Evolutionary conservation across 331 rosid species (phyloP).

Genomic region (Stylosanthes scabra): DNA sequence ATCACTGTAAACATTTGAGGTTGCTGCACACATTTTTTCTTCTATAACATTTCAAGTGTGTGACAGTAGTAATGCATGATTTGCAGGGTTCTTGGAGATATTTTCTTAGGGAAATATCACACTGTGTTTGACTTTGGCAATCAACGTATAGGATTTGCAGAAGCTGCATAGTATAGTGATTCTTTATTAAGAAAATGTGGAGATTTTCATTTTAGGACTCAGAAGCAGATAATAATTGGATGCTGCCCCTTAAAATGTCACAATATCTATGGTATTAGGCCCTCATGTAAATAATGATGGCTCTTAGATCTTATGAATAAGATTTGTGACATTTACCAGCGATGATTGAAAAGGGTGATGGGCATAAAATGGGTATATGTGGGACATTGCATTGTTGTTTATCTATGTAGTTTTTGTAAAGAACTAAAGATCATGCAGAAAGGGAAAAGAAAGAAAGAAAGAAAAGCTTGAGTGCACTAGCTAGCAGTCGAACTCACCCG

Average conservation of each 20-base stretch:
- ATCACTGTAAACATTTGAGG: not conserved
- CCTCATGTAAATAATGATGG: constrained; percentile 29
- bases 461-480: constrained; percentile 40
- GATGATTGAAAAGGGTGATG: not conserved
- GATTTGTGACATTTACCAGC: constrained; percentile 12
- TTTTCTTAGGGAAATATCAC: constrained; percentile 77
- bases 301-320: constrained; percentile 26
- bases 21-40: not conserved
- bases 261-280: not conserved
- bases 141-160: constrained; percentile 74
- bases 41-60: not conserved
- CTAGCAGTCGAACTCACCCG: constrained; percentile 70
- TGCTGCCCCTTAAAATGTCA: not conserved
- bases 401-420: not conserved
- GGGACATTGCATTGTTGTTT: too few relatives aligned
- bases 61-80: constrained; percentile 24
- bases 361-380: not conserved
- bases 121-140: constrained; percentile 80
- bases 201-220: constrained; percentile 2
- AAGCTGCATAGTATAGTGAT: constrained; percentile 48
- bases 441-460: too few relatives aligned
- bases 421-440: not conserved
- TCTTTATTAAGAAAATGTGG: not conserved
- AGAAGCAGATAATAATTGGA: constrained; percentile 11
- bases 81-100: constrained; percentile 81